Conservation (phyloP, 257 asterid species). For the Marsdenia floribunda region DNA sequence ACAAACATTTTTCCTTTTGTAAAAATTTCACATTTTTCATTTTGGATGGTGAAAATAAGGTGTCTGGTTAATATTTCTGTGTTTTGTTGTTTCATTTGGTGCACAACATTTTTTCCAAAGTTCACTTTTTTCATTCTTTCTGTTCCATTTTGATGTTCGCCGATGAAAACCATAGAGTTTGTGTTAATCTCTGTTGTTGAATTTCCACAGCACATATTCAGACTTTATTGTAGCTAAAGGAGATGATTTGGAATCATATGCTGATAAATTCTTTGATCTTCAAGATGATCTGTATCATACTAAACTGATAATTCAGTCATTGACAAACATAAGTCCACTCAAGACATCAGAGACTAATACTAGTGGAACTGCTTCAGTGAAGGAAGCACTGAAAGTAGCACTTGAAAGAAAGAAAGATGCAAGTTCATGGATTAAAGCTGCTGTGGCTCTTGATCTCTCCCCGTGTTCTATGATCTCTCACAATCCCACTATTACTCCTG, state of each 20-base stretch:
- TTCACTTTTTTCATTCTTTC: background rate
- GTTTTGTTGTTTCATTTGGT: background rate
- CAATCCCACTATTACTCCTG: slow-evolving; percentile 14
- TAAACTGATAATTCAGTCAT: slow-evolving; percentile 49
- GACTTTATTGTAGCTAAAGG: slow-evolving; percentile 45
- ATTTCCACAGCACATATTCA: slow-evolving; percentile 54
- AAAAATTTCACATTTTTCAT: background rate
- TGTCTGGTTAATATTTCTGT: background rate
- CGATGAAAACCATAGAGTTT: background rate
- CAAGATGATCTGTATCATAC: slow-evolving; percentile 44
- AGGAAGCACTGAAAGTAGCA: slow-evolving; percentile 34
- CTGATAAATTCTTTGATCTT: slow-evolving; percentile 49
- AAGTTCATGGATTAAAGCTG: slow-evolving; percentile 56
- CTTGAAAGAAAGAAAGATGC: slow-evolving; percentile 58
- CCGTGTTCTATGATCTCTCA: slow-evolving; percentile 17
- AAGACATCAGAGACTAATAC: slow-evolving; percentile 35
- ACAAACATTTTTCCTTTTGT: background rate
- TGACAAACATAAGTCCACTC: slow-evolving; percentile 39
- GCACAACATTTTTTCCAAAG: background rate
- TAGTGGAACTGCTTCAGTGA: slow-evolving; percentile 27
- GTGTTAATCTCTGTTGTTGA: slow-evolving; percentile 7
- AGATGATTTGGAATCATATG: slow-evolving; percentile 44
- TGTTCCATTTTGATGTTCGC: background rate
- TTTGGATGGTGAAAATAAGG: background rate
- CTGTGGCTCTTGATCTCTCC: slow-evolving; percentile 59